A percentile compares a stretch with the other conserved stretches of the same genome.
phyloP scores from a whole-genome alignment of 148 eudicot genomes.

The Nepenthes gracilis region DNA sequence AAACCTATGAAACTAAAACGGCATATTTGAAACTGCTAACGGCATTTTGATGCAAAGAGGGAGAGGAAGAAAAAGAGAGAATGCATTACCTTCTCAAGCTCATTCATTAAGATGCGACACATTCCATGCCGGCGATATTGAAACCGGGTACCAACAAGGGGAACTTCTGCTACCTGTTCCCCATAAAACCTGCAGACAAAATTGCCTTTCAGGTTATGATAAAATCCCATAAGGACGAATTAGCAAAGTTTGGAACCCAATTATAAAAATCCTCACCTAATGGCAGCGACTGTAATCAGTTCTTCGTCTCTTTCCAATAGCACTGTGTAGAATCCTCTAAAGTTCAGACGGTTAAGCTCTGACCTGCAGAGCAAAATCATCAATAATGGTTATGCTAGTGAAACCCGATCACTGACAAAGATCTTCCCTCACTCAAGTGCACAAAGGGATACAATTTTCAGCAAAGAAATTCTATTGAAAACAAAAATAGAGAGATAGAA shows the following conservation, averaged over 20 bases:
- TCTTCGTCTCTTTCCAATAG: constrained; percentile 80
- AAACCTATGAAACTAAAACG: too few relatives aligned
- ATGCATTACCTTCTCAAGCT: constrained; percentile 72
- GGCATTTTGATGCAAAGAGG: too few relatives aligned
- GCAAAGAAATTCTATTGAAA: too few relatives aligned
- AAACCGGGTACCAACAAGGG: constrained; percentile 81
- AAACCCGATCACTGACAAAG: background rate
- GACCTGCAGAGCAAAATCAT: constrained; percentile 46
- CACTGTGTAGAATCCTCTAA: constrained; percentile 76
- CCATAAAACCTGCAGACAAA: constrained; percentile 53
- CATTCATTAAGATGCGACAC: constrained; percentile 76
- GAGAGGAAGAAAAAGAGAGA: background rate
- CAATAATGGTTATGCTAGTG: background rate
- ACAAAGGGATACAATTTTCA: too few relatives aligned
- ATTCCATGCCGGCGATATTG: constrained; percentile 80
- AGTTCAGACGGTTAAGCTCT: constrained; percentile 64
- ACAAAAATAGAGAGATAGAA: too few relatives aligned
- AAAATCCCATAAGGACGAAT: constrained; percentile 2
- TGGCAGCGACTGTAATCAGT: constrained; percentile 59
- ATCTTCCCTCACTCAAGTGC: background rate
- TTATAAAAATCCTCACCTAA: constrained; percentile 38
- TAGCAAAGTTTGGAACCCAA: constrained; percentile 2
- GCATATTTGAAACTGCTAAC: too few relatives aligned
- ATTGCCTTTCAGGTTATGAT: constrained; percentile 7
- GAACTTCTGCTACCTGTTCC: constrained; percentile 76